Percentiles rank a stretch among this genome's conserved stretches.
phyloP scores from a whole-genome alignment of 805 yeast genomes.

The Starmerella asiatica region DNA sequence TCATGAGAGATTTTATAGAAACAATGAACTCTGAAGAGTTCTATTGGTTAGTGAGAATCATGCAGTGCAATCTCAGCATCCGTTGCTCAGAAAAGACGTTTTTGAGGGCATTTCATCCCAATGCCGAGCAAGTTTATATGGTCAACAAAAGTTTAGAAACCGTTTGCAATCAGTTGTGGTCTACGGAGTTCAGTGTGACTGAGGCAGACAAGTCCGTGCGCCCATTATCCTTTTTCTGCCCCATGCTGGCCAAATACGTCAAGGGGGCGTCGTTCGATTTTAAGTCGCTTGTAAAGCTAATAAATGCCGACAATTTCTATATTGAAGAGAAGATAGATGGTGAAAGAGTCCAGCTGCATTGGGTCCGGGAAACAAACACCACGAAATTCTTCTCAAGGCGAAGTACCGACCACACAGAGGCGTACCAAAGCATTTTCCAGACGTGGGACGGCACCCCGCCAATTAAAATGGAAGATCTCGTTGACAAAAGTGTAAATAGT shows the following conservation, averaged over 20 bases:
- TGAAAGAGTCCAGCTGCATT: conserved; percentile 72
- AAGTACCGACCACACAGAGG: conserved; percentile 54
- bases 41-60: conserved; percentile 52
- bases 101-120: conserved; percentile 60
- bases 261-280: conserved; percentile 40
- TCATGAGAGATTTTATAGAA: conserved; percentile 40
- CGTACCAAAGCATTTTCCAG: conserved; percentile 6
- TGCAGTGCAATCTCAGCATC: conserved; percentile 38
- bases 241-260: conserved; percentile 58
- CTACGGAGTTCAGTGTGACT: conserved; percentile 35
- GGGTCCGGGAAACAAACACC: conserved; percentile 33
- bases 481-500: conserved; percentile 23
- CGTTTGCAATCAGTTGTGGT: conserved; percentile 45
- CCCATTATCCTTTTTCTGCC: conserved; percentile 48
- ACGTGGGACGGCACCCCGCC: background rate
- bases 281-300: conserved; percentile 28
- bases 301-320: conserved; percentile 32
- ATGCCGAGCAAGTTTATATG: conserved; percentile 50
- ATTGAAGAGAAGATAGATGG: conserved; percentile 93
- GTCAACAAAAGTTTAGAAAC: conserved; percentile 51
- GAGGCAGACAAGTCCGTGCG: conserved; percentile 32
- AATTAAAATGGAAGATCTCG: conserved; percentile 17
- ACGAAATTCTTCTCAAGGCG: conserved; percentile 49
- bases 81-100: conserved; percentile 48
- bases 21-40: conserved; percentile 49